Base-by-base conservation (phyloP, 2,329 filamentous ascomycete species). In the Fusarium xyrophilum region DNA sequence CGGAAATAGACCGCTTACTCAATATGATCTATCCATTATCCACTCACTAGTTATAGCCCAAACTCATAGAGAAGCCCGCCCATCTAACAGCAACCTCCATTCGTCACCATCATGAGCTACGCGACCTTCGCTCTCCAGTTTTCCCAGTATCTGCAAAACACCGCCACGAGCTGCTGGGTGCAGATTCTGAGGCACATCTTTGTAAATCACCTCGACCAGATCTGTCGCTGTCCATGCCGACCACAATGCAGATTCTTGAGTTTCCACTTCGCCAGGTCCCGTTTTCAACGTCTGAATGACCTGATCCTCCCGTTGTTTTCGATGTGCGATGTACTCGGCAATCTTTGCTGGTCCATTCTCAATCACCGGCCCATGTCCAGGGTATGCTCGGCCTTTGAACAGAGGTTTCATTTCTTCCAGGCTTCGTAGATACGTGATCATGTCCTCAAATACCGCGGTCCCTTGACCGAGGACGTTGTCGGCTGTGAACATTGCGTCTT, bases 391-490 rank as follows among this genome's bases (percentile, higher is more conserved):
- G 2, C 91, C 91, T 1, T 78, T 79, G 71, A 92, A 92, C 10
- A 88, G 81, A 25, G 79, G 77, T 46, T 83, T 82, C 93, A 97
- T 96, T 67, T 83, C 84, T 39, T 88, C 83, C 15, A 97, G 82
- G 62, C 88, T 93, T 23, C 78, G 75, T 66, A 96, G 81, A 76
- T 96, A 97, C 0, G 82, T 80, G 2, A 80, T 77, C 12, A 97
- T 82, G 67, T 96, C 88, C 76, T 96, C 92, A 70, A 96, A 96
- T 1, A 96, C 92, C 6, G 91, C 89, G 4, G 92, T 96, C 15
- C 93, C 93, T 63, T 97, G 92, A 2, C 93, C 93, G 4, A 97
- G 84, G 3, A 97, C 90, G 75, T 95, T 96, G 78, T 97, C 93
- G 10, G 91, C 93, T 0, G 93, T 96, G 77, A 97, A 96, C 81